Base-by-base conservation (phyloP, 306 rosid genomes). In the Trifolium subterraneum region DNA sequence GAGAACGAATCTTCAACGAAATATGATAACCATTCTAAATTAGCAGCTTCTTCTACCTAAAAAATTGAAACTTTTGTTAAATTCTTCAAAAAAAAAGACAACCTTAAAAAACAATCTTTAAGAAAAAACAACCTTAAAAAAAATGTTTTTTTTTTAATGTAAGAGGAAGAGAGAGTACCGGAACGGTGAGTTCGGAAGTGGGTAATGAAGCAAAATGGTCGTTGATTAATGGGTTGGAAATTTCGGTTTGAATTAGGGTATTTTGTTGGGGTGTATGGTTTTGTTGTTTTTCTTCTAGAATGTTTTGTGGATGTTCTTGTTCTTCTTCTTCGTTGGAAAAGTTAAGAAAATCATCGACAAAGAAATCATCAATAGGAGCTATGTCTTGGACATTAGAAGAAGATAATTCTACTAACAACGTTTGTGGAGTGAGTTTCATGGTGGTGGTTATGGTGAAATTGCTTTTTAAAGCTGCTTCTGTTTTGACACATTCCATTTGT, bases 21-120 rank as follows among this genome's bases (percentile, higher is more conserved):
- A 87, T 89, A 92, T 58, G 98, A 93, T 23, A 93, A 33, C 98
- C 98, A 93, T 69, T 93, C 98, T 29, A 93, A 86, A 88, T 87
- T 72, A 8, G 87, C 97, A 67, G 86, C 83, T 59, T 93, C 96
- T 45, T 91, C 97, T 0, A 67, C 84, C 98, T 93, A 83, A 77
- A 88, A 82, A 82, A 84, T 59, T 7, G 41, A 5, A 78, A 25
- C 84, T 80, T 78, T 80, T 4, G 77, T 88, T 68, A 84, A 64
- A 38, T 10, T 35, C 2, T 58, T 23, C 3, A 74, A 20, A 59
- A 13, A 13, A n/a, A 13, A 16, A n/a, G n/a, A 27, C 20, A 13
- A 14, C 4, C 13, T 16, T 9, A n/a, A 19, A 42, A 54, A 29
- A 13, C 10, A 0, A 6, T 61, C 3, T 61, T 61, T 31, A 22